Evolutionary conservation across 1,139 yeast genomes (phyloP), one percentile per base, ranked within the genome.

Genomic region (Blastobotrys serpentis): DNA sequence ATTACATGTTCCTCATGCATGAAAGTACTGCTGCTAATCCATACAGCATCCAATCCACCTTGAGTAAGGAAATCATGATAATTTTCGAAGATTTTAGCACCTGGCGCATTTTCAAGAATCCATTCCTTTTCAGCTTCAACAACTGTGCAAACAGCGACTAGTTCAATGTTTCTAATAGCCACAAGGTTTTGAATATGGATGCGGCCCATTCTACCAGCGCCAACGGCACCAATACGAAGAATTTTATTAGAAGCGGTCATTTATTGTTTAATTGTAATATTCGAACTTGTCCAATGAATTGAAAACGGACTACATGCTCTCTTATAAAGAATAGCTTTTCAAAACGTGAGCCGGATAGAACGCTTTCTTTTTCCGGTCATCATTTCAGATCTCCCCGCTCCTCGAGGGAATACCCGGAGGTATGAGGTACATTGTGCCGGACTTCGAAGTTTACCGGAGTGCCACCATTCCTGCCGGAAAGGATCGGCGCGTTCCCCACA

Each of bases 181-280:
- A 44, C 23, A 7, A 52, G 34, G 43, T 50, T 54, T 11, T 43
- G 34, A 17, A 54, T 47, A 30, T 54, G 57, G 21, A 49, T 38
- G 13, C 29, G 23, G 16, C 56, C 57, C 54, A 54, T 50, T 39
- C 57, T 48, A 34, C 57, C 56, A 8, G 53, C 56, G 33, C 57
- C 57, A 10, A 53, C 57, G 2, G 42, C 48, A 16, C 53, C 53
- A 19, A 50, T 25, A 6, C 51, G 41, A 6, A 48, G 38, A 6
- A 18, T 21, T 29, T 30, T 41, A 5, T 19, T n/a, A n/a, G n/a
- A 17, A 4, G 16, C 41, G 13, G 26, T 19, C 41, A 37, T 19
- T 13, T 3, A 18, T 5, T 5, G 5, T 23, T 23, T n/a, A n/a
- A n/a, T n/a, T n/a, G n/a, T n/a, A n/a, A n/a, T n/a, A n/a, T n/a